Evolutionary conservation across 169 alveolate species (phyloP).

Genomic region (Plasmodium vivax): DNA sequence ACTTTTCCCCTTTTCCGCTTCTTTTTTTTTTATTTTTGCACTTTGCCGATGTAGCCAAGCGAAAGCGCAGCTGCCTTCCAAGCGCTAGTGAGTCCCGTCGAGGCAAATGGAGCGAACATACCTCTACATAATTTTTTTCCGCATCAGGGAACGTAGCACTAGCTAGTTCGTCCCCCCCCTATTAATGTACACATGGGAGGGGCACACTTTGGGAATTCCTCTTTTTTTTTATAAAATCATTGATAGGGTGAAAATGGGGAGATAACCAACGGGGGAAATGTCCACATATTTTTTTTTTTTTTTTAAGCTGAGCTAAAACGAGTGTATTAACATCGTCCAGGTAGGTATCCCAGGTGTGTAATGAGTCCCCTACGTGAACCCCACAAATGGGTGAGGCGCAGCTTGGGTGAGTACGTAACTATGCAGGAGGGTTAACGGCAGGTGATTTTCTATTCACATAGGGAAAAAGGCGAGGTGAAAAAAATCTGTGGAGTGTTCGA

Average conservation of each 20-base stretch:
- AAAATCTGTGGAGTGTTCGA: not conserved
- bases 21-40: not conserved
- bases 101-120: not conserved
- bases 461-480: not conserved
- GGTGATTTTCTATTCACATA: not conserved
- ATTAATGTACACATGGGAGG: not conserved
- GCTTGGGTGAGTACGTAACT: not conserved
- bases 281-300: not conserved
- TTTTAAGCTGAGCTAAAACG: not conserved
- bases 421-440: not conserved
- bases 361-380: not conserved
- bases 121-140: not conserved
- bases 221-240: not conserved
- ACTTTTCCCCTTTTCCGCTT: not conserved
- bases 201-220: not conserved
- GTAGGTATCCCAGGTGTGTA: not conserved
- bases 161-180: not conserved
- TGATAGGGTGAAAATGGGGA: not conserved
- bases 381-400: not conserved
- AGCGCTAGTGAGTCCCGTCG: constrained; percentile 1
- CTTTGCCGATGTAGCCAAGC: not conserved
- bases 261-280: not conserved
- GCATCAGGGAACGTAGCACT: not conserved
- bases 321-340: not conserved
- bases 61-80: not conserved